These are phyloP conservation scores for Exophiala viscosa DNA, from an alignment of 2,329 filamentous ascomycete genomes.

Conservation along the genomic window DNA sequence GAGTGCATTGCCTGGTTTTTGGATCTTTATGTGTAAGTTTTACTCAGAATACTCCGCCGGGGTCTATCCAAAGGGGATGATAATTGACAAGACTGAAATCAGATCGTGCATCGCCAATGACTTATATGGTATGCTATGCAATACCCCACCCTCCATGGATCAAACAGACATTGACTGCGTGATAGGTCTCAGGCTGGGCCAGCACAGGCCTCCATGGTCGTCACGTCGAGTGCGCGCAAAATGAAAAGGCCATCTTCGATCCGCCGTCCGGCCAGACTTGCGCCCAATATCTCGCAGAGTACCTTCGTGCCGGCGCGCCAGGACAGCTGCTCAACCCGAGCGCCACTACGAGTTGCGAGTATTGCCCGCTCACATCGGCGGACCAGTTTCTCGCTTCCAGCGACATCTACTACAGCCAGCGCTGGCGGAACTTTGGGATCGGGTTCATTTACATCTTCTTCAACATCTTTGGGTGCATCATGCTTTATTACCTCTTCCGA, in stretches of 20 bases:
- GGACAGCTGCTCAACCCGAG: conserved; percentile 57
- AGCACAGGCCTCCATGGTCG: conserved; percentile 66
- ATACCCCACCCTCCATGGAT: too few relatives aligned
- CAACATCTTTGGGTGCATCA: conserved; percentile 56
- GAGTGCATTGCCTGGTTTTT: conserved; percentile 60
- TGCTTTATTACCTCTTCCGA: conserved; percentile 51
- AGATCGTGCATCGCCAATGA: too few relatives aligned
- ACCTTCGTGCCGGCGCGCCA: conserved; percentile 47
- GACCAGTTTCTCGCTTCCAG: conserved; percentile 44
- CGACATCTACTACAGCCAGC: conserved; percentile 53
- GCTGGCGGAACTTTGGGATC: conserved; percentile 83
- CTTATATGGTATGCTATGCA: too few relatives aligned
- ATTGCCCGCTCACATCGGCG: conserved; percentile 35
- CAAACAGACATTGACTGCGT: conserved; percentile 60
- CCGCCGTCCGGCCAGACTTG: conserved; percentile 60
- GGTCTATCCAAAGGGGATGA: too few relatives aligned
- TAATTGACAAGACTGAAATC: too few relatives aligned
- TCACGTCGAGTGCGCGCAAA: conserved; percentile 60
- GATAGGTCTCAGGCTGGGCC: conserved; percentile 70
- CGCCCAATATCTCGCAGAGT: conserved; percentile 55
- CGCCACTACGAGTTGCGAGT: conserved; percentile 56
- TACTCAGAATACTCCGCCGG: conserved; percentile 62
- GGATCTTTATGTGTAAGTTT: conserved; percentile 52
- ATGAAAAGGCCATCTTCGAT: conserved; percentile 55
- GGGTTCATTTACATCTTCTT: conserved; percentile 70